Conservation (phyloP, 169 alveolate species). For the Plasmodium reichenowi region DNA sequence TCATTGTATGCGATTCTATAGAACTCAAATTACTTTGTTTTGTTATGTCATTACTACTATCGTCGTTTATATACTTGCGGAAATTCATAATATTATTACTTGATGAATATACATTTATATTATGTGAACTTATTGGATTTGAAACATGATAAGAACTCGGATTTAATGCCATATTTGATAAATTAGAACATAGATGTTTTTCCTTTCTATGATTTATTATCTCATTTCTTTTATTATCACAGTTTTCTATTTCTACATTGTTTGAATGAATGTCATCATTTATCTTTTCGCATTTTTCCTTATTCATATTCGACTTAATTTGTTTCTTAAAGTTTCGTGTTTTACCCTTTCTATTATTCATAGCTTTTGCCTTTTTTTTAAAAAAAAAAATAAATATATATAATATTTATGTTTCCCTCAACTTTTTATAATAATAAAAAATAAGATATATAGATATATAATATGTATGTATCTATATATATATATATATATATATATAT, state of each 20-base stretch:
- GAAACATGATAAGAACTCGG: slow-evolving; percentile 9
- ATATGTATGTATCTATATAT: too few species aligned
- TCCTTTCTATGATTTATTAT: slow-evolving; percentile 24
- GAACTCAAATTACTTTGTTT: slow-evolving; percentile 24
- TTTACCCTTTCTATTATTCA: slow-evolving; percentile 21
- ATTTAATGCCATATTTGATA: slow-evolving; percentile 15
- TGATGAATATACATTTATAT: slow-evolving; percentile 13
- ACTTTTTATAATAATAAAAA: slow-evolving; percentile 1
- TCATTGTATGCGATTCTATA: slow-evolving; percentile 33
- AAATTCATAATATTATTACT: slow-evolving; percentile 35
- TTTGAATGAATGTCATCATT: slow-evolving; percentile 22
- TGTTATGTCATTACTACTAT: slow-evolving; percentile 20
- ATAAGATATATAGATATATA: not conserved
- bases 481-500: too few species aligned
- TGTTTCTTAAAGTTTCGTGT: not conserved
- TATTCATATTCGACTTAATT: slow-evolving; percentile 24
- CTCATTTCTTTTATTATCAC: slow-evolving; percentile 18
- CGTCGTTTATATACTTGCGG: slow-evolving; percentile 11
- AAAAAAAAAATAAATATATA: slow-evolving; percentile 1
- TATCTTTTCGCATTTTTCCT: slow-evolving; percentile 13
- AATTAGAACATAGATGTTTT: slow-evolving; percentile 31
- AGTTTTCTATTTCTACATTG: slow-evolving; percentile 23
- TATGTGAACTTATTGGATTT: slow-evolving; percentile 7
- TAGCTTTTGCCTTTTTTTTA: slow-evolving; percentile 36
- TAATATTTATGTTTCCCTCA: slow-evolving; percentile 1